A percentile compares a stretch with the other conserved stretches of the same genome.
Evolutionary conservation across 2,329 filamentous ascomycete species (phyloP).

Genomic region (Plectosphaerella cucumerina): DNA sequence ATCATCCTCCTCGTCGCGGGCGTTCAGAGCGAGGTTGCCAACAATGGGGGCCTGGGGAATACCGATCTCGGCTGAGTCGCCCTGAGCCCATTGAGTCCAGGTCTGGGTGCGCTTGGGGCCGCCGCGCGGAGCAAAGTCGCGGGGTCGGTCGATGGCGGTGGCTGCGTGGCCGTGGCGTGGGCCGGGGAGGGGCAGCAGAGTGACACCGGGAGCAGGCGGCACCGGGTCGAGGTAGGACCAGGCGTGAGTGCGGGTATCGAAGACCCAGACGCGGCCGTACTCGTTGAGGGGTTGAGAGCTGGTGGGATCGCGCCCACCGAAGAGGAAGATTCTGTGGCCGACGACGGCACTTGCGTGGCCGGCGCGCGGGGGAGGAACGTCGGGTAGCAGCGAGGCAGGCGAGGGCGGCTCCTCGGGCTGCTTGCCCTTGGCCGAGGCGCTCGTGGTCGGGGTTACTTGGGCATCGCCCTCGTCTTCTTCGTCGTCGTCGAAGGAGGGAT

Average conservation of each 20-base stretch:
- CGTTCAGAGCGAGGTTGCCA: constrained; percentile 51
- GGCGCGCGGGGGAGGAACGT: constrained; percentile 63
- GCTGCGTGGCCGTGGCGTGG: constrained; percentile 69
- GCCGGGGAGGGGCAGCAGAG: constrained; percentile 44
- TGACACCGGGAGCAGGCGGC: constrained; percentile 35
- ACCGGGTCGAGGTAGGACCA: constrained; percentile 65
- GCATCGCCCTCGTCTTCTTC: constrained; percentile 11
- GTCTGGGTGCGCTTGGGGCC: constrained; percentile 32
- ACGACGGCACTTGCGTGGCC: constrained; percentile 70
- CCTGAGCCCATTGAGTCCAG: constrained; percentile 54
- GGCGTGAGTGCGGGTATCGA: constrained; percentile 56
- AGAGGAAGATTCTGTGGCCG: constrained; percentile 69
- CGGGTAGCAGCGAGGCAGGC: constrained; percentile 21
- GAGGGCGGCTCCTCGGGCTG: constrained; percentile 20
- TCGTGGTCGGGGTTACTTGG: constrained; percentile 1
- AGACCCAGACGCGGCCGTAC: constrained; percentile 70
- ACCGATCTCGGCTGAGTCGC: constrained; percentile 48
- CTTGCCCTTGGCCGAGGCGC: constrained; percentile 33
- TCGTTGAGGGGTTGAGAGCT: constrained; percentile 62
- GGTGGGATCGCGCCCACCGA: constrained; percentile 71
- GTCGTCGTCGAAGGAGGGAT: constrained; percentile 11
- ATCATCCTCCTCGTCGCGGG: constrained; percentile 56
- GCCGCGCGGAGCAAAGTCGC: constrained; percentile 35
- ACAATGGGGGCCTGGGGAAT: constrained; percentile 57
- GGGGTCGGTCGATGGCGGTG: constrained; percentile 53